Evolutionary conservation across 495 filamentous ascomycete species (phyloP), one percentile per base, ranked within the genome.

Genomic region (Neurospora sp.): DNA sequence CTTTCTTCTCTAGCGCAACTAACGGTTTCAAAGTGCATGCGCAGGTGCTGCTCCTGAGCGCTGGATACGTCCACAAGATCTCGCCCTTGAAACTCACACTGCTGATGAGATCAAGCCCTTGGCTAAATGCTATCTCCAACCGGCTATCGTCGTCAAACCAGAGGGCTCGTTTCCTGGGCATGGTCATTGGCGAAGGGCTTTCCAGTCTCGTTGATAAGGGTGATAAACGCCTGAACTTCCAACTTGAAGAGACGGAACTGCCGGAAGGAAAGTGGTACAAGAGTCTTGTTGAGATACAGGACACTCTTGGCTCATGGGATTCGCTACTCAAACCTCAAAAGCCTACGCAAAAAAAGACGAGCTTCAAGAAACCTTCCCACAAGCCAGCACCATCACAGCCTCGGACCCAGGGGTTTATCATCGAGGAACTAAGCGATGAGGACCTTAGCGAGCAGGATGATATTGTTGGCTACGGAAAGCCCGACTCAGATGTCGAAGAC

Each of bases 401-500:
- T 14, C 72, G 69, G 41, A 82, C 78, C 35, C 72, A 69, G 10
- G 84, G 79, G 68, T 76, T 86, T 82, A 88, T 93, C 37, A 87
- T 93, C 40, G 91, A 94, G 76, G 91, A 94, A 76, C 84, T 96
- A 31, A 81, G 82, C 44, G 85, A 89, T 45, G 87, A 87, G 1
- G 87, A 82, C 0, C 74, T 78, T 4, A 80, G 81, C 5, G 90
- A 93, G 72, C 89, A 93, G 70, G 90, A 93, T 10, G 93, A 93
- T 72, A 83, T 98, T 0, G 84, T 89, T 12, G 90, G 93, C 4
- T 98, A 98, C 78, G 89, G 87, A 39, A 97, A 97, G 78, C 94
- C 94, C 0, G 96, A 97, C 79, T 94, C 92, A n/a, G 96, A 99
- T 76, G 85, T 88, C 3, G 92, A 94, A 72, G 96, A 98, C 80